Evolutionary conservation across 1,284 basidiomycete genomes (phyloP).

Genomic region (Ganoderma boninense): DNA sequence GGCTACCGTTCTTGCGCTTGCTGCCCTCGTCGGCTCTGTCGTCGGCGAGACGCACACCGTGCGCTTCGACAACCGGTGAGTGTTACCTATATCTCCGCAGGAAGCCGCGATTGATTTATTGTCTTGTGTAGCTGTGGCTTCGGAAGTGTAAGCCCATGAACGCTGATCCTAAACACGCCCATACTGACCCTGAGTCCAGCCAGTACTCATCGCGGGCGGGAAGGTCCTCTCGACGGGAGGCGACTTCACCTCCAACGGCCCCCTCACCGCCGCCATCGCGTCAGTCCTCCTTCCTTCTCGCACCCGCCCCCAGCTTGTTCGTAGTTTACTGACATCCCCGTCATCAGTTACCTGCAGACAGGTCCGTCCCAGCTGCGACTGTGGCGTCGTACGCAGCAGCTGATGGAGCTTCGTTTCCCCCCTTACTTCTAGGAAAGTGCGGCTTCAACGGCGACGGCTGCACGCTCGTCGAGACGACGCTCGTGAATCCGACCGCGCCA

Average conservation of each 20-base stretch:
- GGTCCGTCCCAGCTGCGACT: conserved; percentile 26
- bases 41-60: conserved; percentile 48
- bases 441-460: conserved; percentile 53
- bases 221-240: conserved; percentile 44
- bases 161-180: no score
- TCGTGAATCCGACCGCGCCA: conserved; percentile 48
- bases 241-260: conserved; percentile 42
- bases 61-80: conserved; percentile 47
- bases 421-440: conserved; percentile 40
- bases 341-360: conserved; percentile 41
- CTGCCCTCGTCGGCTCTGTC: conserved; percentile 38
- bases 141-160: conserved; percentile 45
- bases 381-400: no score
- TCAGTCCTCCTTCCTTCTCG: conserved; percentile 29
- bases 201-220: conserved; percentile 43
- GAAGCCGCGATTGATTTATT: no score
- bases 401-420: no score
- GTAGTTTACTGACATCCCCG: not conserved
- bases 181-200: conserved; percentile 32
- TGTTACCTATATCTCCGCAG: no score
- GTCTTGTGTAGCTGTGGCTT: conserved; percentile 42
- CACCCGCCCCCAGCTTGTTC: no score
- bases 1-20: conserved; percentile 35
- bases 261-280: conserved; percentile 44
- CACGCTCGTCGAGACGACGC: conserved; percentile 51